Percentiles rank a stretch among this genome's conserved stretches.
Evolutionary conservation across 768 basidiomycete genomes (phyloP).

Genomic region (Clitopilus passeckerianus): DNA sequence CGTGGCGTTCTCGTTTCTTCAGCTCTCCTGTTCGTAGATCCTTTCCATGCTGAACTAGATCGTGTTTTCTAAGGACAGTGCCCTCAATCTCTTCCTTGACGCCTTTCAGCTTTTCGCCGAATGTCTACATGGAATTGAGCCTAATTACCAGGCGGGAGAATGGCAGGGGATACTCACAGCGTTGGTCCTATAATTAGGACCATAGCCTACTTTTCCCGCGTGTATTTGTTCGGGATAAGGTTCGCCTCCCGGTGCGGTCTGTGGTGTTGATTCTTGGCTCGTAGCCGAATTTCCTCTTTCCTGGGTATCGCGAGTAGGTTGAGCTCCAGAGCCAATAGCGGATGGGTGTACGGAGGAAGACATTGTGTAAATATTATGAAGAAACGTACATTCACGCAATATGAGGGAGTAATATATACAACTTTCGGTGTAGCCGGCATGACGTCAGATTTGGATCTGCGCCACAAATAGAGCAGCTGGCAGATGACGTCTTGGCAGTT

Average conservation of each 20-base stretch:
- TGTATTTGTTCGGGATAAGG: constrained; percentile 37
- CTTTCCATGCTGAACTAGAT: constrained; percentile 20
- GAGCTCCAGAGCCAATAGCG: constrained; percentile 4
- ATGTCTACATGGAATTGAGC: constrained; percentile 11
- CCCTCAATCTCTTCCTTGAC: constrained; percentile 28
- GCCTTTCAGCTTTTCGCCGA: constrained; percentile 27
- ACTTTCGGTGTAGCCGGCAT: not conserved
- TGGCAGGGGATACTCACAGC: constrained; percentile 21
- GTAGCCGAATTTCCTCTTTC: not conserved
- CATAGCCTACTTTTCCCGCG: constrained; percentile 38
- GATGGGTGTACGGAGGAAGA: constrained; percentile 8
- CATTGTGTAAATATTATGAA: not conserved
- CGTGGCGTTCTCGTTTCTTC: constrained; percentile 22
- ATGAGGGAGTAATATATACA: not conserved
- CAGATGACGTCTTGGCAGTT: not conserved
- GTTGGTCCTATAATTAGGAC: constrained; percentile 30
- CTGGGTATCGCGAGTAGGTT: not conserved
- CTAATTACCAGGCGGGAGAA: too few relatives aligned
- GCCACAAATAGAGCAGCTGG: not conserved
- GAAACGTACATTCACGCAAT: not conserved
- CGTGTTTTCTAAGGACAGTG: constrained; percentile 24
- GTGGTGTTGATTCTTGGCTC: not conserved
- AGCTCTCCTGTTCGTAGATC: constrained; percentile 25
- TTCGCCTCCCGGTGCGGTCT: not conserved
- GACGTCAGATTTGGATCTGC: not conserved